These are phyloP conservation scores for Kazachstania sp. DNA, from an alignment of 1,139 yeast genomes.

Conservation along the genomic window DNA sequence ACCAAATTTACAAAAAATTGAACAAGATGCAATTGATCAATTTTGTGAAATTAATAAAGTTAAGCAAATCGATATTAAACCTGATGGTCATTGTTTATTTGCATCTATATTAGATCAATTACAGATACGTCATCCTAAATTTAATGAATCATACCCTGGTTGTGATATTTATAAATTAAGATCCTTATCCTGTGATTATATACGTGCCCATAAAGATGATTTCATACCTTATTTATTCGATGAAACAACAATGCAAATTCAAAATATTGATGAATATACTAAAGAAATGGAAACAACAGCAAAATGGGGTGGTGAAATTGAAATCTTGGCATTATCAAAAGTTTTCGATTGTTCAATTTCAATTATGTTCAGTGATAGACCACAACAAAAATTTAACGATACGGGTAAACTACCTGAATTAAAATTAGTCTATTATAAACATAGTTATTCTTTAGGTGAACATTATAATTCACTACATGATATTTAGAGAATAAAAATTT, in stretches of 20 bases:
- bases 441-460: constrained; percentile 84
- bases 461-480: constrained; percentile 83
- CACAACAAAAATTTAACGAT: constrained; percentile 53
- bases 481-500: constrained; percentile 6
- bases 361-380: constrained; percentile 68
- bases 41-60: constrained; percentile 44
- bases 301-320: constrained; percentile 96
- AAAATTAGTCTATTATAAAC: constrained; percentile 72
- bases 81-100: constrained; percentile 93
- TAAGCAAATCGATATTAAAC: constrained; percentile 56
- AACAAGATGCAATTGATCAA: constrained; percentile 52
- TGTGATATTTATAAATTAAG: constrained; percentile 47
- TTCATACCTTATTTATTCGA: constrained; percentile 78
- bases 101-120: constrained; percentile 80
- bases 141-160: constrained; percentile 18
- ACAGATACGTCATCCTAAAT: constrained; percentile 36
- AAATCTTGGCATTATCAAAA: constrained; percentile 69
- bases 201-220: constrained; percentile 54
- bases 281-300: constrained; percentile 61
- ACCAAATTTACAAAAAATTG: constrained; percentile 64
- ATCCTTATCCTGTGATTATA: constrained; percentile 55
- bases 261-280: constrained; percentile 64
- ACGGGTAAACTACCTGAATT: constrained; percentile 43
- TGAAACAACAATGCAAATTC: constrained; percentile 54
- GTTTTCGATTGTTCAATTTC: constrained; percentile 63